Evolutionary conservation across 2,329 filamentous ascomycete species (phyloP).

Genomic region (Xylariales sp.): DNA sequence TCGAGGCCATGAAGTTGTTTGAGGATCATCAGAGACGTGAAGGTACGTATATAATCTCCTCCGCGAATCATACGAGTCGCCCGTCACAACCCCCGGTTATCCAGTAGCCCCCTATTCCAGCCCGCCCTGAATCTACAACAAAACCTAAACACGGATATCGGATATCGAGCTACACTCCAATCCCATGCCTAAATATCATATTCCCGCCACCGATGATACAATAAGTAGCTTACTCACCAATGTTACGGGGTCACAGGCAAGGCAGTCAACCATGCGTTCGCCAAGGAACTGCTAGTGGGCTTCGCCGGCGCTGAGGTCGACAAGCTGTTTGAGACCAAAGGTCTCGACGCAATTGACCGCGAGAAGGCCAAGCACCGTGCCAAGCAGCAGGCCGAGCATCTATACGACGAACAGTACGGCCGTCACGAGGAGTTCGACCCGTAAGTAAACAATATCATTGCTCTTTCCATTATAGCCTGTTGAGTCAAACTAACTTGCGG

Average conservation of each 20-base stretch:
- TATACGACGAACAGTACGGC: slow-evolving; percentile 74
- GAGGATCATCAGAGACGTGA: slow-evolving; percentile 79
- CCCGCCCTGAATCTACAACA: not conserved
- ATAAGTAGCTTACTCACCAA: not conserved
- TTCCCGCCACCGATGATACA: not conserved
- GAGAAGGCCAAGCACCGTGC: slow-evolving; percentile 70
- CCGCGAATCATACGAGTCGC: slow-evolving; percentile 1
- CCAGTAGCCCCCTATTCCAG: not conserved
- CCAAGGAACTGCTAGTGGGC: slow-evolving; percentile 80
- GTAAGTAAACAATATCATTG: slow-evolving; percentile 53
- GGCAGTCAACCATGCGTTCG: slow-evolving; percentile 76
- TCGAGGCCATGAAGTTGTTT: slow-evolving; percentile 82
- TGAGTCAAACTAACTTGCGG: slow-evolving; percentile 4
- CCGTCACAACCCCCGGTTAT: not conserved
- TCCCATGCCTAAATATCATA: not conserved
- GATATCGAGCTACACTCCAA: too few relatives aligned
- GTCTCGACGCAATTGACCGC: slow-evolving; percentile 68
- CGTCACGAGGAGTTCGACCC: slow-evolving; percentile 65
- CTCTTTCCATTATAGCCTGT: not conserved
- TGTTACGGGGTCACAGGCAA: slow-evolving; percentile 63
- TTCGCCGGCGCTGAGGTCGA: slow-evolving; percentile 81
- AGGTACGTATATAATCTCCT: slow-evolving; percentile 58
- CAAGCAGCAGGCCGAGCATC: slow-evolving; percentile 65
- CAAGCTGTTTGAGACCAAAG: slow-evolving; percentile 78
- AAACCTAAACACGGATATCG: not conserved